These are phyloP conservation scores for Bipolaris zeicola DNA, from an alignment of 2,329 filamentous ascomycete species.

Conservation along the genomic window DNA sequence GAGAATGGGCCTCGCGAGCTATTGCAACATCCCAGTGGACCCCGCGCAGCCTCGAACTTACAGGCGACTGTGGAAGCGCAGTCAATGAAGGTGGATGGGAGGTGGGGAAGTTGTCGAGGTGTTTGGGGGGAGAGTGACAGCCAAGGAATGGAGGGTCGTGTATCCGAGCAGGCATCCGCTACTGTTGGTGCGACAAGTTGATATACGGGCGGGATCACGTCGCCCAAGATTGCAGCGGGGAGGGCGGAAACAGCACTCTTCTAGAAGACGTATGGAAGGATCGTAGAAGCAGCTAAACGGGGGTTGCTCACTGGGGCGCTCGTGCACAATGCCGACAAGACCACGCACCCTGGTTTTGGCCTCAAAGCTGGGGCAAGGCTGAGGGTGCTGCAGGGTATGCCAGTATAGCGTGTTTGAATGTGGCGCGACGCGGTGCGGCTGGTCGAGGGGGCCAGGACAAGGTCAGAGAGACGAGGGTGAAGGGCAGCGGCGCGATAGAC, in stretches of 20 bases:
- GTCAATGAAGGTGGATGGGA: constrained; percentile 21
- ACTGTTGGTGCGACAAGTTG: constrained; percentile 44
- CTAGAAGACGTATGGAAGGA: constrained; percentile 46
- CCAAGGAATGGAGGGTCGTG: constrained; percentile 43
- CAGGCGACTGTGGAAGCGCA: constrained; percentile 20
- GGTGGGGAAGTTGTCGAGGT: constrained; percentile 28
- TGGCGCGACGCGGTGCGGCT: background rate
- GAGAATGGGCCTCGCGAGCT: constrained; percentile 9
- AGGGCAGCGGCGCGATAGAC: background rate
- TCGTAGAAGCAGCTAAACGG: constrained; percentile 37
- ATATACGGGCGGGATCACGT: constrained; percentile 43
- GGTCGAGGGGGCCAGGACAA: background rate
- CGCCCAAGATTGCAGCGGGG: constrained; percentile 41
- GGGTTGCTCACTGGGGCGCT: constrained; percentile 35
- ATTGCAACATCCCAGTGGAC: constrained; percentile 28
- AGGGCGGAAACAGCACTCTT: constrained; percentile 44
- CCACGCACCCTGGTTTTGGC: constrained; percentile 33
- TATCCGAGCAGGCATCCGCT: constrained; percentile 39
- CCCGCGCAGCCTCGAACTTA: constrained; percentile 16
- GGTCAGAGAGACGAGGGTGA: constrained; percentile 1
- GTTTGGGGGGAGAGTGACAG: constrained; percentile 25
- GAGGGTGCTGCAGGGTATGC: constrained; percentile 32
- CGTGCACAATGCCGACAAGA: constrained; percentile 37
- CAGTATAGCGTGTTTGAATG: constrained; percentile 42
- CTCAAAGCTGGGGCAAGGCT: constrained; percentile 48